Evolutionary conservation across 192 early-diverging fungal genomes (phyloP).

Genomic region (Dissophora ornata): DNA sequence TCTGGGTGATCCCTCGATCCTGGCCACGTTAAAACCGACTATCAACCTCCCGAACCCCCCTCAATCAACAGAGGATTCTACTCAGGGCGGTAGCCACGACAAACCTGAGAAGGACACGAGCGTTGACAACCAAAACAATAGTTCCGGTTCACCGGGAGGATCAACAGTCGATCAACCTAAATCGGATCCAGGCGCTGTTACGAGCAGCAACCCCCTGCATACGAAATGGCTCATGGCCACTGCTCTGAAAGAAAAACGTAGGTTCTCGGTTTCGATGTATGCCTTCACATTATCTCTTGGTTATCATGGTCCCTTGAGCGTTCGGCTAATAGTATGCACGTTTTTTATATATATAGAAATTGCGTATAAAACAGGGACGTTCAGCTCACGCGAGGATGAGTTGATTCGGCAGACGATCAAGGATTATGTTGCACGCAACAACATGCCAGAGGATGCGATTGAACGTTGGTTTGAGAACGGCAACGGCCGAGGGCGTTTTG

Average conservation of each 20-base stretch:
- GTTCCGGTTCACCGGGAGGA: neutral
- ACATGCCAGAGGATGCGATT: conserved; percentile 48
- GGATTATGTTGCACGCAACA: conserved; percentile 40
- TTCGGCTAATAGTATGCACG: too few species aligned
- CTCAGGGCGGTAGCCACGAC: neutral
- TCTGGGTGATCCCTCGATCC: conserved; percentile 28
- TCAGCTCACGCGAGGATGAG: conserved; percentile 48
- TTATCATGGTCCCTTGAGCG: neutral
- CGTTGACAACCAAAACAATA: neutral
- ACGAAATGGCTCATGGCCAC: conserved; percentile 55
- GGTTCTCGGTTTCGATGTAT: neutral
- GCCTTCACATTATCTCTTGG: neutral
- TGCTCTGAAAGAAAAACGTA: conserved; percentile 50
- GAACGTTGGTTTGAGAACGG: conserved; percentile 52
- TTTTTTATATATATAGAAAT: too few species aligned
- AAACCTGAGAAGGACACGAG: neutral
- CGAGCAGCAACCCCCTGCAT: conserved; percentile 47
- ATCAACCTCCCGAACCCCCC: conserved; percentile 11
- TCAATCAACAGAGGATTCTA: neutral
- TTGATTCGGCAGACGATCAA: conserved; percentile 42
- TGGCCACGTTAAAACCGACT: conserved; percentile 30
- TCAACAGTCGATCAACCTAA: neutral
- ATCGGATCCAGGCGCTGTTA: conserved; percentile 12
- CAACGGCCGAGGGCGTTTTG: conserved; percentile 45
- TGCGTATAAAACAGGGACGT: conserved; percentile 43